Evolutionary conservation across 371 early-diverging fungal species (phyloP).

Genomic region (Circinella umbellata): DNA sequence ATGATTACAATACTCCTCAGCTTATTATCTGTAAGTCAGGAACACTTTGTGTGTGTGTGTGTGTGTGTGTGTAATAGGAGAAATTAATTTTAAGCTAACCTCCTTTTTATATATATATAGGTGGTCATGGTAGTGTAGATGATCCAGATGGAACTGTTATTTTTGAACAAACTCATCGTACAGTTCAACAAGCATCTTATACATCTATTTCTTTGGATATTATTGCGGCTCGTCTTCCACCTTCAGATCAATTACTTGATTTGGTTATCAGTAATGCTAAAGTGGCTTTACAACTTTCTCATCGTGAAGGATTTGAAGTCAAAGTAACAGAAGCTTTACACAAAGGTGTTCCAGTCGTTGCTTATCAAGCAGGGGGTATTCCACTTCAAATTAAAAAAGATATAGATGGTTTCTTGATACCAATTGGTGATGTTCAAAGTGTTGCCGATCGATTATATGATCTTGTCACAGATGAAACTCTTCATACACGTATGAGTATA

Average conservation of each 20-base stretch:
- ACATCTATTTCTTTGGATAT: slow-evolving; percentile 60
- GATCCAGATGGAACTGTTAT: slow-evolving; percentile 85
- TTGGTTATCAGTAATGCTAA: slow-evolving; percentile 70
- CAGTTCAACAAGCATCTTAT: slow-evolving; percentile 53
- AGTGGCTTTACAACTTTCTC: slow-evolving; percentile 80
- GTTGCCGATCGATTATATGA: slow-evolving; percentile 60
- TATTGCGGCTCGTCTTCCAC: slow-evolving; percentile 70
- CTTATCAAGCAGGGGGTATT: slow-evolving; percentile 77
- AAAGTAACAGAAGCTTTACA: slow-evolving; percentile 88
- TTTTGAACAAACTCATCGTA: slow-evolving; percentile 63
- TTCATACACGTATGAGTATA: slow-evolving; percentile 47
- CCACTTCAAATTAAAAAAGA: slow-evolving; percentile 78
- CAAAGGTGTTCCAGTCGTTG: slow-evolving; percentile 74
- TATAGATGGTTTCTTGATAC: slow-evolving; percentile 70
- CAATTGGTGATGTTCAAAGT: slow-evolving; percentile 62
- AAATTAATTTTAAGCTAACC: background rate
- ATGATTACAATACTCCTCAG: slow-evolving; percentile 55
- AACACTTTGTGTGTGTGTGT: too few species aligned
- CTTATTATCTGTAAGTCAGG: slow-evolving; percentile 64
- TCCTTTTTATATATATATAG: background rate
- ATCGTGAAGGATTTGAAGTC: slow-evolving; percentile 89
- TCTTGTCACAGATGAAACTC: slow-evolving; percentile 21
- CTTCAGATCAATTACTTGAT: slow-evolving; percentile 84
- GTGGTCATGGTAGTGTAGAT: slow-evolving; percentile 86
- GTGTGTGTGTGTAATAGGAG: too few species aligned